These are phyloP conservation scores for Cadophora sp. DNA, from an alignment of 2,329 filamentous ascomycete genomes.

Conservation along the genomic window DNA sequence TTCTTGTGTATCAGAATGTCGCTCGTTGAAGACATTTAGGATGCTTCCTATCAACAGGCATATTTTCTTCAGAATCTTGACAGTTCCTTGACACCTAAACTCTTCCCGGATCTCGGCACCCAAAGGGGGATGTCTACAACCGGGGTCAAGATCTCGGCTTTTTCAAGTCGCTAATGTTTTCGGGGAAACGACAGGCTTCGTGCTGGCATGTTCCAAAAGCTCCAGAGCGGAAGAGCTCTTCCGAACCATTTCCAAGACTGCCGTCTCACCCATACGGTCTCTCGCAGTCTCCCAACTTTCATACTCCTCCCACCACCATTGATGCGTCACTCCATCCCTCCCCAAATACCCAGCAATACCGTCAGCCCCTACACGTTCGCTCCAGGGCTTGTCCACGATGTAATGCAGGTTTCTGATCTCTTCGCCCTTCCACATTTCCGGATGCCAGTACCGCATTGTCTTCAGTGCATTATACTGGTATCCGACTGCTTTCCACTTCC, in stretches of 20 bases:
- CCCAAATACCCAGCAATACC: constrained; percentile 50
- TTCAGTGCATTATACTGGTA: constrained; percentile 69
- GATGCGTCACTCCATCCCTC: constrained; percentile 57
- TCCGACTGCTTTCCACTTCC: constrained; percentile 60
- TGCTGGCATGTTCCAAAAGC: neutral
- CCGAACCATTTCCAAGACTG: constrained; percentile 25
- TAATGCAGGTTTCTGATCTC: constrained; percentile 64
- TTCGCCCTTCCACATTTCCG: constrained; percentile 60
- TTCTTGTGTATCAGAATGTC: neutral
- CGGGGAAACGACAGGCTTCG: neutral
- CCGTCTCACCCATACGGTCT: constrained; percentile 16
- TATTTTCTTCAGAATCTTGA: neutral
- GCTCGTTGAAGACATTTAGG: neutral
- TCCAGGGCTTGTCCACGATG: constrained; percentile 67
- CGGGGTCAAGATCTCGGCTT: neutral
- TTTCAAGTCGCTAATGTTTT: neutral
- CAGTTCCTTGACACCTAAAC: neutral
- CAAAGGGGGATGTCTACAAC: neutral
- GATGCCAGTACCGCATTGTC: constrained; percentile 62
- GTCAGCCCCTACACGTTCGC: constrained; percentile 48
- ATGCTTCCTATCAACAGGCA: neutral
- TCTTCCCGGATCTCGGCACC: neutral
- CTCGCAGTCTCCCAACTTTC: constrained; percentile 47
- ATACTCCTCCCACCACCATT: constrained; percentile 61
- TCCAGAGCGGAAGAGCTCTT: neutral